Evolutionary conservation across 2,329 filamentous ascomycete genomes (phyloP).

Genomic region (Fusarium temperatum): DNA sequence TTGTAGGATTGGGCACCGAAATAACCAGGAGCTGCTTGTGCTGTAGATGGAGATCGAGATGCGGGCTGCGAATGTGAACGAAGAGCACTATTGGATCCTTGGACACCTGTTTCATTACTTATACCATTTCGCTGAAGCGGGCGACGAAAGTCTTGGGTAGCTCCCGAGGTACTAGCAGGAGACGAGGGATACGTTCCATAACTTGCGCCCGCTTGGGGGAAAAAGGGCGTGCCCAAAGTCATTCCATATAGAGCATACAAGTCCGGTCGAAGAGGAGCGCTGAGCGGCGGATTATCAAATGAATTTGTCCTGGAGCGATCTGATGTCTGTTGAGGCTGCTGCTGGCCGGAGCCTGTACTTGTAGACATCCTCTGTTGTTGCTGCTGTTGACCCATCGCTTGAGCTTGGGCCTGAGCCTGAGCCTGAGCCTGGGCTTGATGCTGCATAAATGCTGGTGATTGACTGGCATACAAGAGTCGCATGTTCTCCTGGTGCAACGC

Average conservation of each 20-base stretch:
- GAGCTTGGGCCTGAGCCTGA: conserved; percentile 31
- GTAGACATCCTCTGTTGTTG: conserved; percentile 45
- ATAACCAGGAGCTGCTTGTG: conserved; percentile 38
- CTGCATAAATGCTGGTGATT: conserved; percentile 47
- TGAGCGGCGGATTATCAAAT: conserved; percentile 68
- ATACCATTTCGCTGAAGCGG: conserved; percentile 64
- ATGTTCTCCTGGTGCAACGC: conserved; percentile 52
- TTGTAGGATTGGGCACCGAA: conserved; percentile 48
- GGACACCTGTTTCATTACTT: conserved; percentile 58
- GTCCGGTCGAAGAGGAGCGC: conserved; percentile 66
- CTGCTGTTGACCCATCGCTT: conserved; percentile 48
- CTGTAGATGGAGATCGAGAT: conserved; percentile 54
- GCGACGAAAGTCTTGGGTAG: conserved; percentile 63
- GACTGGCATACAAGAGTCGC: conserved; percentile 48
- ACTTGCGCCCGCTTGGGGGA: conserved; percentile 53
- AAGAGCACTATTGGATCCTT: conserved; percentile 62
- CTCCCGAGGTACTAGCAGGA: conserved; percentile 56
- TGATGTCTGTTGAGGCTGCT: conserved; percentile 46
- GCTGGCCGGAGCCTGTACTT: conserved; percentile 38
- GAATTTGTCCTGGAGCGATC: conserved; percentile 69
- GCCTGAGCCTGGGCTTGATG: conserved; percentile 40
- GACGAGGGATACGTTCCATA: conserved; percentile 67
- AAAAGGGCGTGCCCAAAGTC: conserved; percentile 55
- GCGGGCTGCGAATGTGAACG: conserved; percentile 75
- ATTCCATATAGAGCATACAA: conserved; percentile 61